Evolutionary conservation across 257 asterid species (phyloP).

Genomic region (Fraxinus pennsylvanica): DNA sequence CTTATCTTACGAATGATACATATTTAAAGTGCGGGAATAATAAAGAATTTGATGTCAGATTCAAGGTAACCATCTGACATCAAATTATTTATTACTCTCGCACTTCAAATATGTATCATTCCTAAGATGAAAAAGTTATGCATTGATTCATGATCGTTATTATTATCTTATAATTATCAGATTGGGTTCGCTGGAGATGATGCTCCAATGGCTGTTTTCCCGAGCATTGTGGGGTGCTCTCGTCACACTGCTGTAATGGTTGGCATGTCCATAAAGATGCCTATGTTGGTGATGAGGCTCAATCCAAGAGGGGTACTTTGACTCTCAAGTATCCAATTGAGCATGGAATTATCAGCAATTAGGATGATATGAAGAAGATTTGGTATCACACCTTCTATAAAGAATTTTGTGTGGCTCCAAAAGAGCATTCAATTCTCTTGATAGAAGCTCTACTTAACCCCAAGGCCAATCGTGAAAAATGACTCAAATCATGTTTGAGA

Average conservation of each 20-base stretch:
- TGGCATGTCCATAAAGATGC: slow-evolving; percentile 64
- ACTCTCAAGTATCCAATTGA: slow-evolving; percentile 33
- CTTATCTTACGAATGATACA: background rate
- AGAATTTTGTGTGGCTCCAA: background rate
- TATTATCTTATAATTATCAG: slow-evolving; percentile 15
- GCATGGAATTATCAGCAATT: background rate
- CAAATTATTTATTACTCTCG: too few relatives aligned
- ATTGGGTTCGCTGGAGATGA: slow-evolving; percentile 33
- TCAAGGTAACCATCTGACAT: too few relatives aligned
- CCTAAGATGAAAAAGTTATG: too few relatives aligned
- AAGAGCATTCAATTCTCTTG: background rate
- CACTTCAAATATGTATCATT: too few relatives aligned
- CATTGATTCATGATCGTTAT: too few relatives aligned
- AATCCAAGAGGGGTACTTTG: slow-evolving; percentile 67
- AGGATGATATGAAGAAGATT: background rate
- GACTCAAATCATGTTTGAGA: too few relatives aligned
- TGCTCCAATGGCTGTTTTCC: slow-evolving; percentile 20
- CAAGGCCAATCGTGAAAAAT: background rate
- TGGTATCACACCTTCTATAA: background rate
- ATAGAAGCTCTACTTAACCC: background rate
- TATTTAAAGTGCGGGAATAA: too few relatives aligned
- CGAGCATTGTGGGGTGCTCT: background rate
- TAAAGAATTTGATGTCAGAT: background rate
- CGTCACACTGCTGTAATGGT: slow-evolving; percentile 44
- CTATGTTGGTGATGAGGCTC: slow-evolving; percentile 44